phyloP scores from a whole-genome alignment of 176 grass and related monocot species.

The Triticum timopheevii region DNA sequence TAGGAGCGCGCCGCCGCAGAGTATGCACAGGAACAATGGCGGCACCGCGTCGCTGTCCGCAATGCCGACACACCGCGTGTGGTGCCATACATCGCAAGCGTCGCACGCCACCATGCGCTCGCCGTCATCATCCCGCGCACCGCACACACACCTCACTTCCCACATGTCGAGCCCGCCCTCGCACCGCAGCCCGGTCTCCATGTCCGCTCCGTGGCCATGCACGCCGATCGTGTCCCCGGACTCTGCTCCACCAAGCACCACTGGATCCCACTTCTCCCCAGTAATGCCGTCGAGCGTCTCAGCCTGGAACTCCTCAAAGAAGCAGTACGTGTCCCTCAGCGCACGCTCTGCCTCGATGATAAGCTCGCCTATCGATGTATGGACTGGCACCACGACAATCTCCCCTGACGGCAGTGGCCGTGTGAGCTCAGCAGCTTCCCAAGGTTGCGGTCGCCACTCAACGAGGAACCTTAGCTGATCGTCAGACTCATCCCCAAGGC shows the following conservation, averaged over 20 bases:
- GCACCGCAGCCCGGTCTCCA: constrained; percentile 56
- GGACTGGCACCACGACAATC: constrained; percentile 78
- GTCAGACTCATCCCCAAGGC: constrained; percentile 69
- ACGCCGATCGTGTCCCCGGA: constrained; percentile 57
- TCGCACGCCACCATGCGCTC: constrained; percentile 93
- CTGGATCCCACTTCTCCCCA: constrained; percentile 86
- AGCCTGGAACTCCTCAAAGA: constrained; percentile 64
- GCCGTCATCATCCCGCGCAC: constrained; percentile 72
- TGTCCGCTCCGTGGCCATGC: constrained; percentile 54
- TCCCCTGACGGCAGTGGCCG: constrained; percentile 51
- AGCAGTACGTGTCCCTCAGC: constrained; percentile 77
- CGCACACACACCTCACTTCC: constrained; percentile 66
- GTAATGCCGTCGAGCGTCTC: constrained; percentile 54
- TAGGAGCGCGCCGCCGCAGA: constrained; percentile 52
- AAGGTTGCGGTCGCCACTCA: constrained; percentile 55
- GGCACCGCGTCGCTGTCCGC: constrained; percentile 48
- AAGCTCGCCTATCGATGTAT: constrained; percentile 85
- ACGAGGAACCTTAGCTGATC: constrained; percentile 82
- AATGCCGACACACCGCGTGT: constrained; percentile 76
- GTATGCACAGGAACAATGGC: constrained; percentile 69
- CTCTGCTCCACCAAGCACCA: constrained; percentile 90
- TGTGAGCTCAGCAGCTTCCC: constrained; percentile 64
- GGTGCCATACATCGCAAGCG: constrained; percentile 66
- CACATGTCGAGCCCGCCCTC: constrained; percentile 54
- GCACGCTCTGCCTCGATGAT: constrained; percentile 55